Evolutionary conservation across 2,329 filamentous ascomycete species (phyloP), one percentile per base, ranked within the genome.

Genomic region (Paecilomyces sp.): DNA sequence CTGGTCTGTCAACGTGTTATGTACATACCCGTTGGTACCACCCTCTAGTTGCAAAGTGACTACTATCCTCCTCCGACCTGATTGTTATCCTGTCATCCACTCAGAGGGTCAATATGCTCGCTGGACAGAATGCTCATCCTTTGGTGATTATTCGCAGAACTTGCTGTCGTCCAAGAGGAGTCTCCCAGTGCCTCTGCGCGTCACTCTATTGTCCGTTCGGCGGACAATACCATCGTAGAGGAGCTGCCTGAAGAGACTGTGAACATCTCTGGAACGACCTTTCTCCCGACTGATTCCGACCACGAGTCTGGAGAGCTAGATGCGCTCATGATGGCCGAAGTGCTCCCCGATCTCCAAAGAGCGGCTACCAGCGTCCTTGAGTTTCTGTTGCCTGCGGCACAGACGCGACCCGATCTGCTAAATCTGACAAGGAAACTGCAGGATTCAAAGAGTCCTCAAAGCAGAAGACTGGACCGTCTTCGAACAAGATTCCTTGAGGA

Each of bases 321-420:
- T 54, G 62, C 65, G 3, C 63, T 73, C 7, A 66, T 72, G 50
- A 72, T 79, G 65, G 63, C 75, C 3, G 75, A 79, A 55, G 66
- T 67, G 11, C 68, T 80, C 6, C 73, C 72, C 22, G 71, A 75
- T 28, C 67, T 80, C 3, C 71, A 74, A 24, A 60, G 67, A 47
- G 64, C 67, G 3, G 69, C 77, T 7, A 61, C 63, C 11, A 63
- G 65, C n/a, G 64, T 79, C 1, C 61, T 80, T 24, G 67, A 74
- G 12, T 67, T 76, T 3, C 67, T 79, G 8, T 66, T 73, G 5
- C 71, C 74, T 7, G 59, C 58, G 9, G 64, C 68, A 1, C 61
- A 64, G 1, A 65, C 71, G 36, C 64, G 66, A 0, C 64, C 69
- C 4, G 63, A 57, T 28, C 68, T 76, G 33, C 60, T 68, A 18